Evolutionary conservation across 495 filamentous ascomycete genomes (phyloP), one percentile per base, ranked within the genome.

Genomic region (Penicillium taxi): DNA sequence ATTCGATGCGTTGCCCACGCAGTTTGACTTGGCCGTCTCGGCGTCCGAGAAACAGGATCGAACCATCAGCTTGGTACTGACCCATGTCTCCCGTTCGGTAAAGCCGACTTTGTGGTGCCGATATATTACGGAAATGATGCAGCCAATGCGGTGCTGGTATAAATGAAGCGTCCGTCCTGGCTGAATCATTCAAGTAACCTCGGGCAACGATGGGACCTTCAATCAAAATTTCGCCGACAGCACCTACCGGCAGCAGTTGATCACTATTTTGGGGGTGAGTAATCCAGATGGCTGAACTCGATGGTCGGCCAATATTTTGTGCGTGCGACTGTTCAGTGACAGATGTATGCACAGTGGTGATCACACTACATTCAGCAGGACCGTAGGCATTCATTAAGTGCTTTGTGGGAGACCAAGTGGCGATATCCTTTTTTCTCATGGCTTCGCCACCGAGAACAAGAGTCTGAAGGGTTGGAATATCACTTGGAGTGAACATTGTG

Each of bases 1-100:
- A 41, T 17, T 70, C 63, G 12, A 70, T 34, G 0, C 66, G 58
- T 4, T 67, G 30, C 5, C 66, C 64, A 0, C 52, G 39, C 9
- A 70, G 42, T 16, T 42, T 42, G 32, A 36, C 24, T 11, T 42
- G 32, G 1, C 25, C 25, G 16, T 36, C 39, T 14, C 42, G 58
- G 52, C 32, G 32, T n/a, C 37, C 42, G 24, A 20, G 16, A 15
- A 30, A 46, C 7, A 21, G 3, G 5, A 53, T 2, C 4, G 17
- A 16, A 5, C 50, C 50, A 26, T 47, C 35, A 0, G 21, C 6
- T 2, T 12, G 18, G n/a, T 43, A 35, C 7, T 30, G 29, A 3
- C 23, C 45, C 2, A 48, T 29, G 15, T 47, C 39, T 2, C 35
- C 36, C 1, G 55, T 69, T 26, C 40, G 42, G 30, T 69, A 71